Conservation (phyloP, 23 red algal species). For the Agarophyton chilense region DNA sequence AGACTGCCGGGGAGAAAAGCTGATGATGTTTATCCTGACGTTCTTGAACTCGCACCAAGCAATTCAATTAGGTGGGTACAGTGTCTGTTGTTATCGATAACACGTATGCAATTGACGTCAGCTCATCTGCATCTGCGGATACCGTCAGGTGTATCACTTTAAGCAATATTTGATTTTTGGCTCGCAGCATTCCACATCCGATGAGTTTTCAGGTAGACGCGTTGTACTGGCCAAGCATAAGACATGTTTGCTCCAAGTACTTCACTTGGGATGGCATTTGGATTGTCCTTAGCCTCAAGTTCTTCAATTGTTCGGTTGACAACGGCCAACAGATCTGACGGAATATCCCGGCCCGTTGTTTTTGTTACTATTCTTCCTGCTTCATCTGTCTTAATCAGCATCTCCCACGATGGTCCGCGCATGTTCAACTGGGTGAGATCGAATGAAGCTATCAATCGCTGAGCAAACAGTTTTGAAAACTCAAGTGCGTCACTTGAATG, state of each 20-base stretch:
- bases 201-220: neutral
- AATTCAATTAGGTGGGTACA: too few relatives aligned
- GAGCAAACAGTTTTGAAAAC: slow-evolving; percentile 12
- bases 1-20: too few relatives aligned
- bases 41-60: too few relatives aligned
- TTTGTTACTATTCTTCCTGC: neutral
- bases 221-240: slow-evolving; percentile 7
- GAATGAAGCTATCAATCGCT: slow-evolving; percentile 18
- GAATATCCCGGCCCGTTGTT: neutral
- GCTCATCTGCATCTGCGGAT: too few relatives aligned
- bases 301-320: neutral
- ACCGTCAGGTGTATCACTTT: too few relatives aligned
- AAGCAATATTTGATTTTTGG: too few relatives aligned
- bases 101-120: too few relatives aligned
- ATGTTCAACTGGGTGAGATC: slow-evolving; percentile 4
- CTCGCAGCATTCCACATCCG: neutral
- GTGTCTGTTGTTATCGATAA: too few relatives aligned
- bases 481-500: neutral
- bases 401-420: neutral
- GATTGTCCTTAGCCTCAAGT: neutral
- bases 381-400: neutral
- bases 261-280: neutral
- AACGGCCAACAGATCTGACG: neutral
- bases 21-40: too few relatives aligned
- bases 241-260: neutral